A percentile compares a stretch with the other conserved stretches of the same genome.
Evolutionary conservation across 768 basidiomycete genomes (phyloP).

Genomic region (Daedaleopsis nitida): DNA sequence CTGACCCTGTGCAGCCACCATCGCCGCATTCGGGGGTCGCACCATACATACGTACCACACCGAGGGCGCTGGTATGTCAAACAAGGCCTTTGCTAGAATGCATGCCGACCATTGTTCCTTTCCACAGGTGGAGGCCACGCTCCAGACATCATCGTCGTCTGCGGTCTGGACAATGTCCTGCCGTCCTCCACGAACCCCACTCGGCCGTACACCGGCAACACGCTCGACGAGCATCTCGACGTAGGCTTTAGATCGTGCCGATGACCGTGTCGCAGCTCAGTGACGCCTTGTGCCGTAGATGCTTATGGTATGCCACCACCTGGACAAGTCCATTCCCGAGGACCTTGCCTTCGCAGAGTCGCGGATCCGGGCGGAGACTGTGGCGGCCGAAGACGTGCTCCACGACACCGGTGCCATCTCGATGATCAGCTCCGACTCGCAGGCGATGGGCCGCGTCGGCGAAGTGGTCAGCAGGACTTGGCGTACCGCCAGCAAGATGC

Average conservation of each 20-base stretch:
- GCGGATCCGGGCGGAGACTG: constrained; percentile 93
- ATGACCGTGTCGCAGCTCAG: not conserved
- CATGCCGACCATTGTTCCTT: not conserved
- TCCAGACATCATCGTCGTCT: constrained; percentile 98
- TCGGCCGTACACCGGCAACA: constrained; percentile 87
- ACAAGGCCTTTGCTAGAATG: not conserved
- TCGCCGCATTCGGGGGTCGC: constrained; percentile 83
- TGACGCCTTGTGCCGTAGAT: constrained; percentile 54
- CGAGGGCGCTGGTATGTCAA: constrained; percentile 79
- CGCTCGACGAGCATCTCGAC: constrained; percentile 95
- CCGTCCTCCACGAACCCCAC: constrained; percentile 98
- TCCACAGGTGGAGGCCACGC: constrained; percentile 81
- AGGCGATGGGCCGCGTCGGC: constrained; percentile 98
- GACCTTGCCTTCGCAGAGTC: constrained; percentile 97
- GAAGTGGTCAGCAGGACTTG: constrained; percentile 93
- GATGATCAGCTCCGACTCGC: constrained; percentile 95
- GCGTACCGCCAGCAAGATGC: constrained; percentile 97
- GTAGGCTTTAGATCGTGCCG: constrained; percentile 46
- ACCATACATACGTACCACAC: constrained; percentile 98
- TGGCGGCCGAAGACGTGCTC: constrained; percentile 95
- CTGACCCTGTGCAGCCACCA: constrained; percentile 59
- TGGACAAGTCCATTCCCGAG: constrained; percentile 88
- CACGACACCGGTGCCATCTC: constrained; percentile 93
- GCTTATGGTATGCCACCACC: constrained; percentile 99
- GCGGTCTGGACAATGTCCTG: constrained; percentile 83